These are phyloP conservation scores for Pterocarpus macrocarpus DNA, from an alignment of 306 rosid species.

Conservation along the genomic window DNA sequence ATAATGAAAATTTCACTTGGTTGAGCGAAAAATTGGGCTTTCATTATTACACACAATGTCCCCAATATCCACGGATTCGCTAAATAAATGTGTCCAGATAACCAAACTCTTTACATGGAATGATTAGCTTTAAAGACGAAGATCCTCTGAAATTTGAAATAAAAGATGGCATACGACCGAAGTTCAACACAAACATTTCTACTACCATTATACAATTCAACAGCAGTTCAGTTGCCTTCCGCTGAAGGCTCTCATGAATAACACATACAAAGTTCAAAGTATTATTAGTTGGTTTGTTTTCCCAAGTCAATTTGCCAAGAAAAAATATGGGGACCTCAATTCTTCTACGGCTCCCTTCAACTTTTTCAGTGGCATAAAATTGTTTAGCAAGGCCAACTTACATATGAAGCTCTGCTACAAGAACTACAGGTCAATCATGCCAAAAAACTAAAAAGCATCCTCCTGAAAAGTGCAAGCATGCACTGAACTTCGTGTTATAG, in stretches of 20 bases:
- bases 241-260: neutral
- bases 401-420: slow-evolving; percentile 7
- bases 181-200: neutral
- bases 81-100: too few relatives aligned
- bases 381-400: neutral
- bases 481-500: neutral
- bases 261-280: neutral
- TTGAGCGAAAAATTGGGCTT: too few relatives aligned
- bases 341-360: neutral
- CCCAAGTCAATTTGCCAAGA: neutral
- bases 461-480: slow-evolving; percentile 2
- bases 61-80: too few relatives aligned
- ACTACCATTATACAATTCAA: neutral
- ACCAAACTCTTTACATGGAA: too few relatives aligned
- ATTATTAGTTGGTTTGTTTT: neutral
- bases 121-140: too few relatives aligned
- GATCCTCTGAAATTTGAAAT: too few relatives aligned
- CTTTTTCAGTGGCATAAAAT: too few relatives aligned
- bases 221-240: too few relatives aligned
- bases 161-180: too few relatives aligned
- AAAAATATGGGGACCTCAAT: neutral
- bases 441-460: neutral
- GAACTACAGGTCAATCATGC: slow-evolving; percentile 3
- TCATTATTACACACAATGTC: too few relatives aligned
- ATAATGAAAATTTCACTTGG: too few relatives aligned